A percentile compares a stretch with the other conserved stretches of the same genome.
Evolutionary conservation across 768 basidiomycete species (phyloP).

Genomic region (Amanita subjunquillea): DNA sequence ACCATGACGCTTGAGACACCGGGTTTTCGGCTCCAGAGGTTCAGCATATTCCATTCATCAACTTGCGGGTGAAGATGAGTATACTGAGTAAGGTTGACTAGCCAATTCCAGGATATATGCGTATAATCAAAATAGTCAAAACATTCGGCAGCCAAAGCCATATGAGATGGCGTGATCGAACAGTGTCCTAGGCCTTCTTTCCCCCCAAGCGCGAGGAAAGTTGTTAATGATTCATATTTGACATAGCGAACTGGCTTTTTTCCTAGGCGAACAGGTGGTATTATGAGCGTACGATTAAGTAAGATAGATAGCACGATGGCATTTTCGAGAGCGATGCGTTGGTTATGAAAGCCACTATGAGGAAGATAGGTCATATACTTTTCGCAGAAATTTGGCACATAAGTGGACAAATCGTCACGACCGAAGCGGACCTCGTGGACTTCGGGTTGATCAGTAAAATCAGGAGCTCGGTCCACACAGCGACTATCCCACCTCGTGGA

Average conservation of each 20-base stretch:
- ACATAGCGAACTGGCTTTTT: slow-evolving; percentile 48
- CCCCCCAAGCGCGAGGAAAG: slow-evolving; percentile 33
- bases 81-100: slow-evolving; percentile 43
- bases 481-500: slow-evolving; percentile 44
- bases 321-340: slow-evolving; percentile 81
- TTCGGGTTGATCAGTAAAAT: slow-evolving; percentile 21
- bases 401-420: slow-evolving; percentile 3
- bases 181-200: slow-evolving; percentile 49
- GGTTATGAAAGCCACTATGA: slow-evolving; percentile 80
- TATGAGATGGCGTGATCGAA: slow-evolving; percentile 19
- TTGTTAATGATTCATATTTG: slow-evolving; percentile 37
- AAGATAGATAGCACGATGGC: slow-evolving; percentile 62
- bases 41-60: slow-evolving; percentile 39
- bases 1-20: slow-evolving; percentile 26
- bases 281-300: slow-evolving; percentile 67
- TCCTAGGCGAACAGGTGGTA: slow-evolving; percentile 69
- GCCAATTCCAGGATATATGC: slow-evolving; percentile 57
- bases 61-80: slow-evolving; percentile 29
- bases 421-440: slow-evolving; percentile 12
- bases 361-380: slow-evolving; percentile 67
- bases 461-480: slow-evolving; percentile 9
- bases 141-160: slow-evolving; percentile 45
- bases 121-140: slow-evolving; percentile 51
- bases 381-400: slow-evolving; percentile 15
- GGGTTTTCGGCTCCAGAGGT: slow-evolving; percentile 33